Percentiles rank a stretch among this genome's conserved stretches.
phyloP scores from a whole-genome alignment of 164 flowering plant genomes.

The Chimonanthus praecox region DNA sequence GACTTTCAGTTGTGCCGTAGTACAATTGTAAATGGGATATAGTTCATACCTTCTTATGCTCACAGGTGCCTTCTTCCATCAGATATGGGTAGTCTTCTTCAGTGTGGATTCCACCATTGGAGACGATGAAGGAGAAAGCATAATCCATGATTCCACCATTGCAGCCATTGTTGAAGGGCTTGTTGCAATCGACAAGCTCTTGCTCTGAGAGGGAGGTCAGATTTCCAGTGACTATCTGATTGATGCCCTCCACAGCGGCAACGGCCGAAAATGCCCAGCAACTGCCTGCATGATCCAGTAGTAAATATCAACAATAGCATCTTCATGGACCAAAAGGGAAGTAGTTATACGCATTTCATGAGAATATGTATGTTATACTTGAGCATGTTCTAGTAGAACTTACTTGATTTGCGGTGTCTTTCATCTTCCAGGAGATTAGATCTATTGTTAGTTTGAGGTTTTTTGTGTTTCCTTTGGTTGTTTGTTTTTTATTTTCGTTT shows the following conservation, averaged over 20 bases:
- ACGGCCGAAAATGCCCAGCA: slow-evolving; percentile 94
- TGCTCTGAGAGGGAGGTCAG: slow-evolving; percentile 75
- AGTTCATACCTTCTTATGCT: slow-evolving; percentile 38
- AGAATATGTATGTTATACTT: too few species aligned
- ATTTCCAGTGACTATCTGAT: slow-evolving; percentile 75
- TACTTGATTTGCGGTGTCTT: too few species aligned
- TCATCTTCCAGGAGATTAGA: too few species aligned
- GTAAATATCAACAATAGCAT: too few species aligned
- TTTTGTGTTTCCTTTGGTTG: too few species aligned
- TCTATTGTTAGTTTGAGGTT: too few species aligned
- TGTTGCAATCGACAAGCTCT: slow-evolving; percentile 78
- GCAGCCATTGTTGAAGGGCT: slow-evolving; percentile 57
- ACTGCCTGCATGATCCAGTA: slow-evolving; percentile 43
- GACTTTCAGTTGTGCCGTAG: too few species aligned
- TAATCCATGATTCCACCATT: slow-evolving; percentile 81
- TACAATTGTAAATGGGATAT: too few species aligned
- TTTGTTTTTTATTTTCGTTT: too few species aligned
- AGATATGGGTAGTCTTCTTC: slow-evolving; percentile 76
- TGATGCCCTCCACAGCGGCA: slow-evolving; percentile 85
- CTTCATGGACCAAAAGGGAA: too few species aligned
- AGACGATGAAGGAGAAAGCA: slow-evolving; percentile 54
- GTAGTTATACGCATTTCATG: too few species aligned
- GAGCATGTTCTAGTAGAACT: too few species aligned
- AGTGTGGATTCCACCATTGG: slow-evolving; percentile 51
- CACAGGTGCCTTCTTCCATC: slow-evolving; percentile 64